A percentile compares a stretch with the other conserved stretches of the same genome.
These are phyloP conservation scores for Scedosporium dehoogii DNA, from an alignment of 2,329 filamentous ascomycete species.

Conservation along the genomic window DNA sequence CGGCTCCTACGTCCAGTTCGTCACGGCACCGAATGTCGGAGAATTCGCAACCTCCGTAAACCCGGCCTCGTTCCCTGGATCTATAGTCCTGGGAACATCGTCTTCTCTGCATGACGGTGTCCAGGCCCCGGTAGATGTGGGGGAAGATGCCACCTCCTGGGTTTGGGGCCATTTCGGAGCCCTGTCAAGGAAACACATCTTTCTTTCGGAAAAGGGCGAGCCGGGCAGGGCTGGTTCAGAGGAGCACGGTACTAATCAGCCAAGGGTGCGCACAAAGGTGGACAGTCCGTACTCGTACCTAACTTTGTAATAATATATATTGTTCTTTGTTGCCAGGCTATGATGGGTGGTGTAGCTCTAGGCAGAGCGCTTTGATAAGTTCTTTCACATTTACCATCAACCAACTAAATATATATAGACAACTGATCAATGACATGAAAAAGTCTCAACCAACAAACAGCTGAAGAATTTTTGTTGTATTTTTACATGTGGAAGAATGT, in stretches of 20 bases:
- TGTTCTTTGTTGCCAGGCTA: neutral
- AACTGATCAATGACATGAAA: neutral
- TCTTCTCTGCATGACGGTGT: neutral
- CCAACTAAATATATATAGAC: neutral
- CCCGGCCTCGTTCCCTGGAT: conserved; percentile 14
- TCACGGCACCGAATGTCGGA: conserved; percentile 26
- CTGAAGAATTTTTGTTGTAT: neutral
- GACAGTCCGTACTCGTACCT: conserved; percentile 9
- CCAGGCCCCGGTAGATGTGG: conserved; percentile 9
- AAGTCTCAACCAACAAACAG: neutral
- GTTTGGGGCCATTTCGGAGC: conserved; percentile 45
- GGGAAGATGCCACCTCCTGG: conserved; percentile 13
- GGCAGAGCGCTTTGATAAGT: neutral
- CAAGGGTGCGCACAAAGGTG: conserved; percentile 5
- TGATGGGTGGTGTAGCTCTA: neutral
- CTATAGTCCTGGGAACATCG: conserved; percentile 9
- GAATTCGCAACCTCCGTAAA: conserved; percentile 3
- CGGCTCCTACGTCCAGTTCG: conserved; percentile 59
- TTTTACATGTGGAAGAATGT: neutral
- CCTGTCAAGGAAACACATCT: conserved; percentile 51
- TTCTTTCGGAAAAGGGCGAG: conserved; percentile 24
- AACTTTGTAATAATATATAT: neutral
- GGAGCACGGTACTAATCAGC: neutral
- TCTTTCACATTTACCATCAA: neutral
- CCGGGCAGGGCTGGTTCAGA: neutral